A percentile compares a stretch with the other conserved stretches of the same genome.
phyloP scores from a whole-genome alignment of 441 rosid genomes.

The Erysimum pusillum region DNA sequence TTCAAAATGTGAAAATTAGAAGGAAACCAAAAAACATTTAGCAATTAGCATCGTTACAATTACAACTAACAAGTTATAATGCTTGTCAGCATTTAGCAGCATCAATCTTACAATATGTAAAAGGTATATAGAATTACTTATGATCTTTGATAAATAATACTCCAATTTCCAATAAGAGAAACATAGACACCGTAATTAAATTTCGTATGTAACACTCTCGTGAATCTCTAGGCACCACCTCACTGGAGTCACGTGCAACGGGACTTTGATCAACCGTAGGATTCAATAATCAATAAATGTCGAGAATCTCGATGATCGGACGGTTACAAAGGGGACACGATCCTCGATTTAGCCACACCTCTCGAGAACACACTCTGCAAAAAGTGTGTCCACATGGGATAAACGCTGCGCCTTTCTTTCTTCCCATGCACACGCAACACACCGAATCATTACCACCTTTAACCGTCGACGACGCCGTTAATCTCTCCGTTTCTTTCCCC shows the following conservation, averaged over 20 bases:
- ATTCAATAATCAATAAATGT: conserved; percentile 49
- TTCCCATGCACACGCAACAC: conserved; percentile 97
- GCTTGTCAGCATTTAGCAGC: not conserved
- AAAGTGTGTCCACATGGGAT: conserved; percentile 96
- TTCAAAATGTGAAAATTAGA: too few species aligned
- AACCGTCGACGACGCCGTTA: conserved; percentile 41
- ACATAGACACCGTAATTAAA: conserved; percentile 28
- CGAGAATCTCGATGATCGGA: conserved; percentile 77
- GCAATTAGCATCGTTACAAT: too few species aligned
- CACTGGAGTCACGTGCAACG: conserved; percentile 39
- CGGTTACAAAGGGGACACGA: conserved; percentile 88
- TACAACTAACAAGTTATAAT: too few species aligned
- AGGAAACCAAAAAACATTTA: too few species aligned
- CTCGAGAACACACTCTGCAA: conserved; percentile 83
- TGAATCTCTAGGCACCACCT: conserved; percentile 44
- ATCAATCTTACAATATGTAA: not conserved
- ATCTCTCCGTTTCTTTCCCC: conserved; percentile 44
- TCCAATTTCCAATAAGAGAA: conserved; percentile 24
- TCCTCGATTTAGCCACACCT: conserved; percentile 78
- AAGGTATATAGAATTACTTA: too few species aligned
- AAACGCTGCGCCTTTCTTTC: conserved; percentile 88
- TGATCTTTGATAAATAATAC: not conserved
- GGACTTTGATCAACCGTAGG: not conserved
- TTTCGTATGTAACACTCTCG: conserved; percentile 26
- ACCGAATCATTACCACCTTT: conserved; percentile 55